Evolutionary conservation across 2,329 filamentous ascomycete genomes (phyloP), one percentile per base, ranked within the genome.

Genomic region (Pestalotiopsis sp.): DNA sequence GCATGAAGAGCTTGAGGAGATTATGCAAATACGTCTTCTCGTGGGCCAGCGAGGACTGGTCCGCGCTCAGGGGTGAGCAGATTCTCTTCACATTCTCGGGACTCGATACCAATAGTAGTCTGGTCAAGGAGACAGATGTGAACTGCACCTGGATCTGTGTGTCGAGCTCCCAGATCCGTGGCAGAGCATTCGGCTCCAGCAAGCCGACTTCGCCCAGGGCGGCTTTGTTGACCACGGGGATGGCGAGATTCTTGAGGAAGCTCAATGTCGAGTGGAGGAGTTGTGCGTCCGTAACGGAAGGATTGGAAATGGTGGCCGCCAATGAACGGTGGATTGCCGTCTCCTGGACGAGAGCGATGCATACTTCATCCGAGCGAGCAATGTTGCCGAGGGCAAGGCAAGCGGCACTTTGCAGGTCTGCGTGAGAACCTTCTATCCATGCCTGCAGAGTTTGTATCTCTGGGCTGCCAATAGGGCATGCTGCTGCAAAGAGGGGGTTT

Each of bases 231-330:
- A 77, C 75, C 0, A 78, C 68, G 0, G 89, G 87, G 65, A 91
- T 88, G 31, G 89, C 87, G 9, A 91, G 84, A 75, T 91, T 91
- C 77, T 90, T 91, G 69, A 91, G 84, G 73, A 90, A 90, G 7
- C 87, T 86, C 20, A 91, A 80, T 2, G 83, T 80, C 1, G 87
- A 83, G 73, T 91, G 89, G 0, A 89, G 80, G 17, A 89, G 83
- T 70, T 90, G 87, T 0, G 83, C 76, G 70, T 86, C 82, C 7
- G 73, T 76, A 4, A 70, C 70, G 23, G 78, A 72, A 0, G 80
- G 73, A 31, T 85, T 77, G 9, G 80, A 75, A 23, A 91, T 78
- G 56, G 88, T 75, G 9, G 75, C 68, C 61, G 85, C 75, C 2
- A 91, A 79, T 0, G 84, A 82, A 9, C 75, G 73, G 71, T 85